Evolutionary conservation across 179 eudicot genomes (phyloP), one percentile per base, ranked within the genome.

Genomic region (Corrigiola litoralis): DNA sequence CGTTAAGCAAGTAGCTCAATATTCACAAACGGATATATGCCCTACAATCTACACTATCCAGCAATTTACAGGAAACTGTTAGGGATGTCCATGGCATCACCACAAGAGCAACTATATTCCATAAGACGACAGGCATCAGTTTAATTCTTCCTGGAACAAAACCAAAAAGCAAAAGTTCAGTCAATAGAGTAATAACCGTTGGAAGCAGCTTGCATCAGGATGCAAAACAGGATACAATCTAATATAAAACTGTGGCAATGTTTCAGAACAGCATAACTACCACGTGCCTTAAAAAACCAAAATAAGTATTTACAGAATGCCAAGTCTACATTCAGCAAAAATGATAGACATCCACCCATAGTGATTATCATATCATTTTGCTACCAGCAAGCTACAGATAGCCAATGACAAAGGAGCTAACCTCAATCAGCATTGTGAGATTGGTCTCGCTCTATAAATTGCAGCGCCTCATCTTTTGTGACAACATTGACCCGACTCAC

Each of bases 381-480:
- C 49, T 47, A 25, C 25, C n/a, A 51, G 14, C 3, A 27, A 55
- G n/a, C n/a, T n/a, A n/a, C n/a, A n/a, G n/a, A n/a, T n/a, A 44
- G 54, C 14, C 12, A n/a, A 38, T 31, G 12, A 56, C 14, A 54
- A 6, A 54, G 48, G 28, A 28, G 45, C 78, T 79, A 56, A 80
- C 94, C 86, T 87, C 73, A 85, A 4, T 81, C 86, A 20, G 81
- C 83, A 71, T 87, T 86, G 46, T 84, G 86, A 52, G 90, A 78
- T 66, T 90, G 94, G 67, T 94, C 97, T 21, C 80, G 89, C 80
- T 90, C 94, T 17, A 90, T 90, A 65, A 94, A 94, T 54, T 72
- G 84, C 54, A 94, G 73, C 13, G 99, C 99, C 44, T 90, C 94
- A 14, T 86, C 97, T 65, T 60, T 81, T 49, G 90, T 37, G 51